These are phyloP conservation scores for Eustoma russellianum DNA, from an alignment of 257 asterid genomes.

Conservation along the genomic window DNA sequence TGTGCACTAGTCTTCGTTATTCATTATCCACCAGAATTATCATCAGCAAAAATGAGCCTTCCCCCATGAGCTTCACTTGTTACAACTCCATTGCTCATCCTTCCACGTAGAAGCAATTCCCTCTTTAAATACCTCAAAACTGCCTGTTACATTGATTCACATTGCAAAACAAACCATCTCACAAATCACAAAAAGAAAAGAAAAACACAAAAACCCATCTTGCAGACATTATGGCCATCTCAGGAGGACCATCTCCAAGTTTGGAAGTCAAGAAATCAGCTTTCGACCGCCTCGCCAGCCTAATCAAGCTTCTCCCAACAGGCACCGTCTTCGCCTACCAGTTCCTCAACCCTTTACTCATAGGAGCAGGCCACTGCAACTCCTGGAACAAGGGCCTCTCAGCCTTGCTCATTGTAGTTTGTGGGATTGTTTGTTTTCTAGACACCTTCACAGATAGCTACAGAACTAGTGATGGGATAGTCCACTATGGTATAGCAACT, in stretches of 20 bases:
- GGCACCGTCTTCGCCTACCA: conserved; percentile 68
- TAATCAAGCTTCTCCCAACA: conserved; percentile 70
- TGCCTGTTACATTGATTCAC: neutral
- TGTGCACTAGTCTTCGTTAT: too few species aligned
- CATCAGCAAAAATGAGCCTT: too few species aligned
- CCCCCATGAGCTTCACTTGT: too few species aligned
- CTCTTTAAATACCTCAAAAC: too few species aligned
- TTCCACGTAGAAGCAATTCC: neutral
- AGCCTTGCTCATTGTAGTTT: conserved; percentile 21
- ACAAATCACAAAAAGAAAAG: too few species aligned
- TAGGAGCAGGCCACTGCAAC: conserved; percentile 49
- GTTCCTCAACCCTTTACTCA: conserved; percentile 66
- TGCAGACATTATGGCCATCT: neutral
- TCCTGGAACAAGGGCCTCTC: conserved; percentile 39
- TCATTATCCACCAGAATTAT: too few species aligned
- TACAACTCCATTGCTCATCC: neutral
- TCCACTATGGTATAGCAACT: conserved; percentile 47
- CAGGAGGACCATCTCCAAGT: neutral
- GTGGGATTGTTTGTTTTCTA: conserved; percentile 52
- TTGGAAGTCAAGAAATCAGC: conserved; percentile 11
- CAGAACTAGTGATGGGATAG: conserved; percentile 36
- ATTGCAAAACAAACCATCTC: neutral
- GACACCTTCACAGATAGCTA: conserved; percentile 77
- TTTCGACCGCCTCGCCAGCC: conserved; percentile 49
- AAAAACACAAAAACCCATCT: too few species aligned